Evolutionary conservation across 331 rosid species (phyloP), one percentile per base, ranked within the genome.

Genomic region (Quercus lobata): DNA sequence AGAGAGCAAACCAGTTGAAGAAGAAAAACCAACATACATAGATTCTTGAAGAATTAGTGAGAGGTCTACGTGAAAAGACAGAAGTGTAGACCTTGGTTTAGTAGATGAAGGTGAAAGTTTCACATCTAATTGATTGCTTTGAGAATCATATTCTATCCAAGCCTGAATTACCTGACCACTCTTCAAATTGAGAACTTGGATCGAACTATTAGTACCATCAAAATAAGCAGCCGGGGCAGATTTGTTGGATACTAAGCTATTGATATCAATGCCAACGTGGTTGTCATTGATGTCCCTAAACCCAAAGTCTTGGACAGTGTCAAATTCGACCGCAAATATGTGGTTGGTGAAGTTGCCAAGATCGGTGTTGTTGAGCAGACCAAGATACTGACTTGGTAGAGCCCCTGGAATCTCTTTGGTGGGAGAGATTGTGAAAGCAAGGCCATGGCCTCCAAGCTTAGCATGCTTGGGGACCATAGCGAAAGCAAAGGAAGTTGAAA

Each of bases 21-120:
- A 49, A 74, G 97, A 88, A 69, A 92, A 92, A 41, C 97, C 97
- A 1, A 92, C 85, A 44, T 87, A 90, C 97, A 92, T 92, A 60
- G 73, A 74, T 2, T 92, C 91, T 24, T 82, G 9, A 19, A 92
- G 77, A 73, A 85, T 72, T 3, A 86, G 81, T 0, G 94, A 84
- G 52, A 92, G 94, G 80, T 92, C 89, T 34, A 92, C 81, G 34
- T 80, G 56, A 21, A 75, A 77, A 8, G 90, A 69, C 69, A 92
- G 71, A 68, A 92, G 87, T 49, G 94, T 78, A 24, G 80, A 77
- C 25, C 17, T 84, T 69, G 97, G 97, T 80, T 92, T 89, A 10
- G 62, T 35, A 21, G 92, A 87, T 34, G 60, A 46, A 17, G 86
- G 82, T 0, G 97, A 88, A 78, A 92, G 87, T 78, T 84, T 84